phyloP scores from a whole-genome alignment of 192 early-diverging fungal species.

The Thoreauomyces humboldtii region DNA sequence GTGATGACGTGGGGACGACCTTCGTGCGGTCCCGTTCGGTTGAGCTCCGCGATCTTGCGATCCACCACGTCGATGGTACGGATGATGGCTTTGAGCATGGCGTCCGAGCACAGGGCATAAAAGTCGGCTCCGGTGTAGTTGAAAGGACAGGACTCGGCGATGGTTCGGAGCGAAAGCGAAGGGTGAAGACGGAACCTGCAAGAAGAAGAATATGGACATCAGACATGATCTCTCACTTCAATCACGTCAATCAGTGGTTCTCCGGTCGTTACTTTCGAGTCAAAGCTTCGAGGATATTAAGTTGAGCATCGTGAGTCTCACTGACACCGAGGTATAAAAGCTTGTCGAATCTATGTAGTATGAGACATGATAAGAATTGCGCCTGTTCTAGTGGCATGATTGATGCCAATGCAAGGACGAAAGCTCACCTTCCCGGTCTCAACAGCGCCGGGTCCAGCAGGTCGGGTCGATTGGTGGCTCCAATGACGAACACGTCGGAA shows the following conservation, averaged over 20 bases:
- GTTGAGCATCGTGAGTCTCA: conserved; percentile 80
- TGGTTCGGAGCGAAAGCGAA: conserved; percentile 65
- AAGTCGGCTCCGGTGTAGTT: conserved; percentile 97
- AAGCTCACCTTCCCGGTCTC: conserved; percentile 90
- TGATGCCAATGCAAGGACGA: too few species aligned
- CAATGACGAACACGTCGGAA: conserved; percentile 93
- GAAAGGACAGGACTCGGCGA: conserved; percentile 86
- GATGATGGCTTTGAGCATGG: conserved; percentile 94
- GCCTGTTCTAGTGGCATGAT: too few species aligned
- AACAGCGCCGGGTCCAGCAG: conserved; percentile 90
- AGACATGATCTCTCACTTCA: background rate
- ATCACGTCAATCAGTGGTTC: conserved; percentile 7
- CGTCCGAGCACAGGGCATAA: conserved; percentile 96
- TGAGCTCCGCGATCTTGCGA: conserved; percentile 42
- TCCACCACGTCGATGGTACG: conserved; percentile 78
- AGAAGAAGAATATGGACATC: conserved; percentile 4
- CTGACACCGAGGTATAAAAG: conserved; percentile 95
- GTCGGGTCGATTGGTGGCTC: conserved; percentile 98
- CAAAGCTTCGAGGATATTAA: conserved; percentile 86
- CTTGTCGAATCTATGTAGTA: conserved; percentile 79
- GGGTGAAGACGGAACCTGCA: conserved; percentile 74
- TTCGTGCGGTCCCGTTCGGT: conserved; percentile 16
- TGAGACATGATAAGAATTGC: too few species aligned
- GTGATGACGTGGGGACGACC: conserved; percentile 62
- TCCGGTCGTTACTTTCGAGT: conserved; percentile 72